A percentile compares a stretch with the other conserved stretches of the same genome.
These are phyloP conservation scores for Globisporangium orthogonon DNA, from an alignment of 352 stramenopile genomes.

Conservation along the genomic window DNA sequence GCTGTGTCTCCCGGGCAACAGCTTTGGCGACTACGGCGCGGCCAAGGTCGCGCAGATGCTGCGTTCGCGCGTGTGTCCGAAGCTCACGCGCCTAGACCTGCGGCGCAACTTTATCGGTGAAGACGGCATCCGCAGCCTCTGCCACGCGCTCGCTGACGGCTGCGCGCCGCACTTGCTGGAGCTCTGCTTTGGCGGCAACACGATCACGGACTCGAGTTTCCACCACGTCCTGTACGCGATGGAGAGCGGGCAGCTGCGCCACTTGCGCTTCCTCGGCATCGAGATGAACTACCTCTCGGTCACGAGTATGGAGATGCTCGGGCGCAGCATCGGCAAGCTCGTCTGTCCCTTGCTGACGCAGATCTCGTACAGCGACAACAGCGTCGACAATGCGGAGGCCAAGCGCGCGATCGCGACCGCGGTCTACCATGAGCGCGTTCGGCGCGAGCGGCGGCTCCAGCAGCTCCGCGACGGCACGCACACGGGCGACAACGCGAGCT, in stretches of 20 bases:
- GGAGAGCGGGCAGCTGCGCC: conserved; percentile 55
- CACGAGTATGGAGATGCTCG: conserved; percentile 84
- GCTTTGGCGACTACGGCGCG: conserved; percentile 79
- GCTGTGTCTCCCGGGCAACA: conserved; percentile 78
- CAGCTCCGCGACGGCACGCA: conserved; percentile 27
- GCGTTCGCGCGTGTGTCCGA: conserved; percentile 63
- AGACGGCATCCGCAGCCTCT: conserved; percentile 64
- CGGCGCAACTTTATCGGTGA: conserved; percentile 85
- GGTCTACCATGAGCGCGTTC: conserved; percentile 75
- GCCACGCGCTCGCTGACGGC: conserved; percentile 61
- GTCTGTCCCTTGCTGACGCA: conserved; percentile 74
- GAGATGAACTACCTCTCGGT: conserved; percentile 84
- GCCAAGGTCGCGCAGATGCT: conserved; percentile 81
- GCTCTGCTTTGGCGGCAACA: conserved; percentile 78
- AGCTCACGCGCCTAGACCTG: conserved; percentile 73
- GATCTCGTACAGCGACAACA: conserved; percentile 87
- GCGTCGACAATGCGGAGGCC: conserved; percentile 60
- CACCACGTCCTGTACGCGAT: conserved; percentile 78
- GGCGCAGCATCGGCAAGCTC: conserved; percentile 73
- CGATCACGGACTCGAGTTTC: conserved; percentile 80
- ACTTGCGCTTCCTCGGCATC: conserved; percentile 72
- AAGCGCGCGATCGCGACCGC: conserved; percentile 72
- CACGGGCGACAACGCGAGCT: neutral
- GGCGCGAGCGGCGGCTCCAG: conserved; percentile 44
- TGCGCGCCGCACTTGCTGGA: conserved; percentile 62